phyloP scores from a whole-genome alignment of 768 basidiomycete genomes.

The Rhizopogon vulgaris region DNA sequence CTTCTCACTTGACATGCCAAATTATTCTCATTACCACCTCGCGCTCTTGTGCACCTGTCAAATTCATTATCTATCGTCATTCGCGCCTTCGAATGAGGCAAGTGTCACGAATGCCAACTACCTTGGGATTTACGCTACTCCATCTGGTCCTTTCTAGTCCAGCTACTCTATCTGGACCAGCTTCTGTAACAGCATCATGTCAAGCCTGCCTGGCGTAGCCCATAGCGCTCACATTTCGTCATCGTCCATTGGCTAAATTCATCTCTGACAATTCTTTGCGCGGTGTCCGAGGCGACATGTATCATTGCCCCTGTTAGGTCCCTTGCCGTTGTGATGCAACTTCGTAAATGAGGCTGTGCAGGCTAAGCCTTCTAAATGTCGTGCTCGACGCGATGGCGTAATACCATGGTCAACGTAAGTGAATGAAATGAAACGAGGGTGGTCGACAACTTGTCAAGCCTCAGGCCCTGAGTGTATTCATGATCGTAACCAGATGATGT shows the following conservation, averaged over 20 bases:
- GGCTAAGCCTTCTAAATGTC: conserved; percentile 1
- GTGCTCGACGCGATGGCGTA: neutral
- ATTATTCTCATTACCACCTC: neutral
- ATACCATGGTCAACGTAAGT: neutral
- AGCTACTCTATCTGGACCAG: conserved; percentile 3
- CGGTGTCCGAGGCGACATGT: conserved; percentile 26
- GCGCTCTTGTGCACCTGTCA: neutral
- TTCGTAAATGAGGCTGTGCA: conserved; percentile 16
- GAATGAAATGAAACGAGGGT: neutral
- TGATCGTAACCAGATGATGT: neutral
- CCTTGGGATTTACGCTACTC: conserved; percentile 3
- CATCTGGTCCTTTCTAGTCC: neutral
- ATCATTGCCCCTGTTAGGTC: conserved; percentile 18
- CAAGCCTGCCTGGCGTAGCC: conserved; percentile 6
- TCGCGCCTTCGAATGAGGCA: neutral
- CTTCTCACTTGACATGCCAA: neutral
- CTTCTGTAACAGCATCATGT: conserved; percentile 17
- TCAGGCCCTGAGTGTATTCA: neutral
- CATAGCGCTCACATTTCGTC: conserved; percentile 7
- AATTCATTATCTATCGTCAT: neutral
- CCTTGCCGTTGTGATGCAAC: conserved; percentile 19
- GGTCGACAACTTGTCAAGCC: neutral
- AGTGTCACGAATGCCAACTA: neutral
- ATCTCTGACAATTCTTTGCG: conserved; percentile 14
- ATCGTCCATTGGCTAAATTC: neutral